These are phyloP conservation scores for Rubus parviflorus DNA, from an alignment of 306 rosid genomes.

Conservation along the genomic window DNA sequence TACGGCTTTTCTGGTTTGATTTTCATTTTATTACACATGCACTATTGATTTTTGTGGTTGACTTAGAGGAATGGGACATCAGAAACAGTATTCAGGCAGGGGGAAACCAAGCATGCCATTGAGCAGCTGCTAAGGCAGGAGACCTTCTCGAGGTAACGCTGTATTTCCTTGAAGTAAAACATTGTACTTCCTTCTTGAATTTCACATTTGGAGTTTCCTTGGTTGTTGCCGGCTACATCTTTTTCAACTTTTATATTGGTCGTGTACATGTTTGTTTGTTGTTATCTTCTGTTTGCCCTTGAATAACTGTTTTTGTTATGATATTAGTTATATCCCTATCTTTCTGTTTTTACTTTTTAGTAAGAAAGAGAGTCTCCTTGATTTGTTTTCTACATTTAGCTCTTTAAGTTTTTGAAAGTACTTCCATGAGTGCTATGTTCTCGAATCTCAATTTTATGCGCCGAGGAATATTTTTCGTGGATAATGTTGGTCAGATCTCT, in stretches of 20 bases:
- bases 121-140: slow-evolving; percentile 73
- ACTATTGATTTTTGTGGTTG: slow-evolving; percentile 24
- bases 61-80: slow-evolving; percentile 43
- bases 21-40: not conserved
- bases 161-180: not conserved
- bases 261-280: not conserved
- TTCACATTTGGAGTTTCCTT: slow-evolving; percentile 13
- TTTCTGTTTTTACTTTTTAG: not conserved
- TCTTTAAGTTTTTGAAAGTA: not conserved
- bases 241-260: not conserved
- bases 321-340: not conserved
- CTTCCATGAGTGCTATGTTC: not conserved
- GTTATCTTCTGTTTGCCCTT: not conserved
- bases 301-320: not conserved
- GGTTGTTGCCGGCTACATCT: not conserved
- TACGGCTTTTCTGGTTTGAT: slow-evolving; percentile 3
- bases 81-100: slow-evolving; percentile 29
- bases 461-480: not conserved
- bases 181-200: not conserved
- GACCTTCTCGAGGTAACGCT: slow-evolving; percentile 76
- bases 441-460: not conserved
- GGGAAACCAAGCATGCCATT: slow-evolving; percentile 50
- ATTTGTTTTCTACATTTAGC: slow-evolving; percentile 1
- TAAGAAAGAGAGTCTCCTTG: not conserved
- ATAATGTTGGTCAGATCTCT: not conserved